Percentiles rank a stretch among this genome's conserved stretches.
Evolutionary conservation across 225 moss, liverwort and hornwort genomes (phyloP).

Genomic region (Antitrichia curtipendula): DNA sequence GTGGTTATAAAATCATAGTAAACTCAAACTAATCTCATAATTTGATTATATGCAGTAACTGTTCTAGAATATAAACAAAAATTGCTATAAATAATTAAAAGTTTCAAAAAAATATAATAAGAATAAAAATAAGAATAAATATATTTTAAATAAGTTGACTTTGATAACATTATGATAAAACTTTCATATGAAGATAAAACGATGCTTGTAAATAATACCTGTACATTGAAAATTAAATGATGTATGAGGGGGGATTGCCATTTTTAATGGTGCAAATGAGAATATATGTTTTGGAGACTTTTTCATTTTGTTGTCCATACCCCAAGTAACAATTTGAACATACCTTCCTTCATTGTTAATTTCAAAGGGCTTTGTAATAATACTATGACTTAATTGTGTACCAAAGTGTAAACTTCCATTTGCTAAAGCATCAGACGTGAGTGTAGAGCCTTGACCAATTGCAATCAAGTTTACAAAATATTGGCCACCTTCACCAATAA

Average conservation of each 20-base stretch:
- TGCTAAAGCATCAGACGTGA: constrained; percentile 44
- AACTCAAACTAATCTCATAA: background rate
- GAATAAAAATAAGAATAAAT: rapidly evolving
- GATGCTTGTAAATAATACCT: background rate
- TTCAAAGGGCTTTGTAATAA: constrained; percentile 26
- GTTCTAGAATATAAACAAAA: background rate
- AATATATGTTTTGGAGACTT: constrained; percentile 8
- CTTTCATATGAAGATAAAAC: too few relatives aligned
- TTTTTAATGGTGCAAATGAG: constrained; percentile 12
- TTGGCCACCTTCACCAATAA: constrained; percentile 45
- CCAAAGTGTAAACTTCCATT: constrained; percentile 60
- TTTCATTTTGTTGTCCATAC: constrained; percentile 9
- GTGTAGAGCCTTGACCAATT: constrained; percentile 45
- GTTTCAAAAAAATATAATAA: rapidly evolving
- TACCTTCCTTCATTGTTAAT: constrained; percentile 55
- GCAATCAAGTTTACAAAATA: constrained; percentile 44
- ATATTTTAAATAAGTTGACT: background rate
- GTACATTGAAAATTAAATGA: constrained; percentile 32
- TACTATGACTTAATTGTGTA: constrained; percentile 41
- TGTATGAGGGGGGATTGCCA: constrained; percentile 21
- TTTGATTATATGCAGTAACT: background rate
- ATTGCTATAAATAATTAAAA: rapidly evolving
- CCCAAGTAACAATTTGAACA: constrained; percentile 42
- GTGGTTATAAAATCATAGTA: background rate
- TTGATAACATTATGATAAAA: background rate